Percentiles rank a stretch among this genome's conserved stretches.
Evolutionary conservation across 1,284 basidiomycete genomes (phyloP).

Genomic region (Cryptococcus sp.): DNA sequence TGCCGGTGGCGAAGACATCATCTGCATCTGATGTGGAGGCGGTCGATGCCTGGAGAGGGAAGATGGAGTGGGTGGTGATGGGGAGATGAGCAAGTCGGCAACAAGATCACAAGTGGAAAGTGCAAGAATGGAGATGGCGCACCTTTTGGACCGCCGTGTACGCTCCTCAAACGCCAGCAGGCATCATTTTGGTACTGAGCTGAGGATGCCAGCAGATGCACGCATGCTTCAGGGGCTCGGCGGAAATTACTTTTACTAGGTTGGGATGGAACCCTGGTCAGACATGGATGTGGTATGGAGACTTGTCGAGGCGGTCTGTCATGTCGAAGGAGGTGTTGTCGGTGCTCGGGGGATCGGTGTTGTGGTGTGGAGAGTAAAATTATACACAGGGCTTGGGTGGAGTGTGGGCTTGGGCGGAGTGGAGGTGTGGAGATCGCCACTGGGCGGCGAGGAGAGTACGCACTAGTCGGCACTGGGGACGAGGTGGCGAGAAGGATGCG

Average conservation of each 20-base stretch:
- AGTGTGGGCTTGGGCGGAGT: no score
- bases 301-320: not conserved
- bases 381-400: no score
- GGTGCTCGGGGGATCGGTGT: no score
- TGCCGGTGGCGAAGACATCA: constrained; percentile 12
- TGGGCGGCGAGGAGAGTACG: no score
- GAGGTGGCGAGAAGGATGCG: no score
- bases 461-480: no score
- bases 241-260: constrained; percentile 3
- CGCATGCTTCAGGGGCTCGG: not conserved
- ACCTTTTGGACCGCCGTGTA: constrained; percentile 22
- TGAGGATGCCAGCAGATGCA: not conserved
- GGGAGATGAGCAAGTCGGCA: not conserved
- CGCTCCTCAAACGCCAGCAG: constrained; percentile 12
- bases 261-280: not conserved
- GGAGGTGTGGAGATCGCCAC: no score
- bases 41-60: constrained; percentile 1
- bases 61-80: no score
- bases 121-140: not conserved
- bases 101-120: not conserved
- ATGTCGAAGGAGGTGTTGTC: no score
- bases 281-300: not conserved
- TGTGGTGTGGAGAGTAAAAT: no score
- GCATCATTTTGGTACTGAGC: constrained; percentile 14
- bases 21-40: constrained; percentile 5